Percentiles rank a stretch among this genome's conserved stretches.
These are phyloP conservation scores for Jatropha curcas DNA, from an alignment of 345 rosid genomes.

Conservation along the genomic window DNA sequence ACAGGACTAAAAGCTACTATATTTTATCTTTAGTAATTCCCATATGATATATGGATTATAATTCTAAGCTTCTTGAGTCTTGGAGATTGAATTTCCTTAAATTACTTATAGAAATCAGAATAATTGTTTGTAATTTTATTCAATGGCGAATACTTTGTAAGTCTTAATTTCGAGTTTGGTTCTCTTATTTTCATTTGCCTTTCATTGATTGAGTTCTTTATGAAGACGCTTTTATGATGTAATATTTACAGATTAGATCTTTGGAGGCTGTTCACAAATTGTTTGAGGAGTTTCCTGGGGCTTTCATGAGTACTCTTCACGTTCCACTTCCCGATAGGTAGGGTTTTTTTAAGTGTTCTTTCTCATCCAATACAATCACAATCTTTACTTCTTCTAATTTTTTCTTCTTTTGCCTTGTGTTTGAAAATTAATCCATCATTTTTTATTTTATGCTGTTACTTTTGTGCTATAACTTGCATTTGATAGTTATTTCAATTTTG, in stretches of 20 bases:
- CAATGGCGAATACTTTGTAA: slow-evolving; percentile 13
- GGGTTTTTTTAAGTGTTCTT: background rate
- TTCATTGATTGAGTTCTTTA: slow-evolving; percentile 7
- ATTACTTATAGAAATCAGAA: background rate
- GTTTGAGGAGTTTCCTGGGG: slow-evolving; percentile 88
- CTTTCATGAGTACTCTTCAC: slow-evolving; percentile 74
- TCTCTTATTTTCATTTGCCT: background rate
- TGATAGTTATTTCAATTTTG: slow-evolving; percentile 23
- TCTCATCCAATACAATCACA: no score
- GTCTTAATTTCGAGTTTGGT: slow-evolving; percentile 1
- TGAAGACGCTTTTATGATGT: slow-evolving; percentile 12
- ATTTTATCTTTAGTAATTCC: no score
- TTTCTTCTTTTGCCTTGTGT: background rate
- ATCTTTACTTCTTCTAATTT: no score
- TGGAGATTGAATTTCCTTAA: no score
- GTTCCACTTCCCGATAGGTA: slow-evolving; percentile 57
- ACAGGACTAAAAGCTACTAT: no score
- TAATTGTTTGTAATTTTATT: background rate
- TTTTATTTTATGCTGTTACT: background rate
- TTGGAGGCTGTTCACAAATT: slow-evolving; percentile 79
- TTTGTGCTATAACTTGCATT: background rate
- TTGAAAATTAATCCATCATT: background rate
- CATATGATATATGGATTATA: no score
- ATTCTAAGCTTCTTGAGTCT: no score
- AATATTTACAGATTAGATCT: slow-evolving; percentile 84